Evolutionary conservation across 73 alveolate genomes (phyloP).

Genomic region (Symbiodinium natans): DNA sequence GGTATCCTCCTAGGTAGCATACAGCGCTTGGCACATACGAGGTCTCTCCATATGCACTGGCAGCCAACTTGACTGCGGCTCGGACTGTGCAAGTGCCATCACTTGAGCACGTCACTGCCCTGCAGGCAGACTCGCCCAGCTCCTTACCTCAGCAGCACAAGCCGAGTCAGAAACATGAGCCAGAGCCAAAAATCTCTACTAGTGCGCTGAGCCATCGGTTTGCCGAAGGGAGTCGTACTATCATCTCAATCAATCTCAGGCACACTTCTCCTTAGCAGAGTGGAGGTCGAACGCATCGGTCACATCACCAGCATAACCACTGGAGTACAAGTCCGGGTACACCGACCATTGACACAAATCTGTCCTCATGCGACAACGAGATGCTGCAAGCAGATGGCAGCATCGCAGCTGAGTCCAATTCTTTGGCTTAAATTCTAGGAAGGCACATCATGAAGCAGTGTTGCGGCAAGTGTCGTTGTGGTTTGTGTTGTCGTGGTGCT

Average conservation of each 20-base stretch:
- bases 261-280: slow-evolving; percentile 49
- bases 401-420: too few species aligned
- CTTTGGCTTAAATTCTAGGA: too few species aligned
- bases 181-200: too few species aligned
- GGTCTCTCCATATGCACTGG: slow-evolving; percentile 51
- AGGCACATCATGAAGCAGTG: too few species aligned
- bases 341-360: slow-evolving; percentile 36
- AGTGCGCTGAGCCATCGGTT: too few species aligned
- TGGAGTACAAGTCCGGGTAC: slow-evolving; percentile 35
- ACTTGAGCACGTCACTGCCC: slow-evolving; percentile 69
- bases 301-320: slow-evolving; percentile 39
- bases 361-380: background rate
- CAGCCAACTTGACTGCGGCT: slow-evolving; percentile 2
- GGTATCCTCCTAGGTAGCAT: slow-evolving; percentile 63
- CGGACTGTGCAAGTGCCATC: slow-evolving; percentile 75
- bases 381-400: too few species aligned
- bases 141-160: slow-evolving; percentile 42
- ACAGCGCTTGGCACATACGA: slow-evolving; percentile 51
- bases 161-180: too few species aligned
- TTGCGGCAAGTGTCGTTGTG: slow-evolving; percentile 31
- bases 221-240: too few species aligned
- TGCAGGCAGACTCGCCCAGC: slow-evolving; percentile 36
- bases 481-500: slow-evolving; percentile 52
- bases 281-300: slow-evolving; percentile 47
- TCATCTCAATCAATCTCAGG: too few species aligned